phyloP scores from a whole-genome alignment of 305 asterid genomes.

The Rubia occidens region DNA sequence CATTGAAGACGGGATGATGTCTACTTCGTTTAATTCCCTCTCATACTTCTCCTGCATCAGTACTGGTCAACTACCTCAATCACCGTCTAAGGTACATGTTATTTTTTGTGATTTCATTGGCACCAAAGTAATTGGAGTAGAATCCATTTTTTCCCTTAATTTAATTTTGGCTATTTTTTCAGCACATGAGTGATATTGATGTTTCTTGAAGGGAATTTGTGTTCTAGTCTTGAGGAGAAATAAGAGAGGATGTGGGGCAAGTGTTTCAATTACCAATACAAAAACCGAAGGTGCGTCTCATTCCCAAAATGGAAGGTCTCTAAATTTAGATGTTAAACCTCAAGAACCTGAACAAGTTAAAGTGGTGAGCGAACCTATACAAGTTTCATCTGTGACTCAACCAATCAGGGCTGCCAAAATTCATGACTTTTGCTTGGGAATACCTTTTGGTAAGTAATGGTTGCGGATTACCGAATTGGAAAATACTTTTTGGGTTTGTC shows the following conservation, averaged over 20 bases:
- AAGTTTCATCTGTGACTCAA: slow-evolving; percentile 23
- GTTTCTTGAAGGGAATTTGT: slow-evolving; percentile 3
- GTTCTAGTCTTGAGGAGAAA: slow-evolving; percentile 34
- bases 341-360: slow-evolving; percentile 26
- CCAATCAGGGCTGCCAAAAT: slow-evolving; percentile 63
- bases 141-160: not conserved
- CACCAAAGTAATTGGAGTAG: too few relatives aligned
- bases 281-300: slow-evolving; percentile 36
- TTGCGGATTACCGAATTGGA: not conserved
- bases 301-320: slow-evolving; percentile 37
- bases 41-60: slow-evolving; percentile 37
- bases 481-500: not conserved
- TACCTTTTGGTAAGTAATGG: slow-evolving; percentile 67
- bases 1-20: slow-evolving; percentile 12
- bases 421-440: slow-evolving; percentile 82
- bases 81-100: slow-evolving; percentile 29
- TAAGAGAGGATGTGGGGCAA: slow-evolving; percentile 37
- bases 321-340: slow-evolving; percentile 25
- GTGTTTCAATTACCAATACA: slow-evolving; percentile 32
- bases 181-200: too few relatives aligned
- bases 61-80: slow-evolving; percentile 27
- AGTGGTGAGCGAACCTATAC: slow-evolving; percentile 16
- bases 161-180: not conserved
- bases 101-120: too few relatives aligned
- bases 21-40: slow-evolving; percentile 39